Base-by-base conservation (phyloP, 2,329 filamentous ascomycete genomes). In the Penicillium sclerotigenum region DNA sequence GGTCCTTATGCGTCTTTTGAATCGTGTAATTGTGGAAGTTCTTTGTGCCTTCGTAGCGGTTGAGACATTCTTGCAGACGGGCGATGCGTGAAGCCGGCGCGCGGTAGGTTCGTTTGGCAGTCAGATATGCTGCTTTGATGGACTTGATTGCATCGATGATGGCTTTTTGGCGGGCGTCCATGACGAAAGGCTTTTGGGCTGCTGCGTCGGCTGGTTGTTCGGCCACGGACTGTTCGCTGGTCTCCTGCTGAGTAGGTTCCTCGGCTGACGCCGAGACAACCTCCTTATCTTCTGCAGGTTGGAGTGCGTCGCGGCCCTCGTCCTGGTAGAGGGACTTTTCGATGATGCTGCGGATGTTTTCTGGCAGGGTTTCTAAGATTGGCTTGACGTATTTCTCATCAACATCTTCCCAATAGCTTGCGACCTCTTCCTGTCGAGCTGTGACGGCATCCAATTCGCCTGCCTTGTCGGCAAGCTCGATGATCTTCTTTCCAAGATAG, bases 11-110 rank as follows among this genome's bases (percentile, higher is more conserved):
- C 0, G 83, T 80, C 77, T 97, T 99, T 65, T 94, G 88, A 55
- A 99, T 86, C 2, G 94, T 99, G 80, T 95, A 99, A 81, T 99
- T 99, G 83, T 97, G 92, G 80, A 88, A 99, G 78, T 96, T 96
- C 67, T 82, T 83, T 4, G 92, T 97, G 60, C 94, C 94, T 10
- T 88, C 76, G 75, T 94, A 99, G 62, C 82, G 80, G 66, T 85
- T 76, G 10, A 99, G 82, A 0, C 87, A 86, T 33, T 84, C 81
- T 72, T 96, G 90, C 2, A 99, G 84, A 58, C 88, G 86, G 28
- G 83, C 77, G 46, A 94, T 80, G 9, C 94, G 91, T 20, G 79
- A 77, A 0, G 84, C 77, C 0, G 88, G 87, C 54, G 96, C 87
- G 47, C 93, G 90, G 72, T 97, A 97, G 1, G 86, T 82, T 43